Base-by-base conservation (phyloP, 352 stramenopile species). In the Pythium grandisporangium region DNA sequence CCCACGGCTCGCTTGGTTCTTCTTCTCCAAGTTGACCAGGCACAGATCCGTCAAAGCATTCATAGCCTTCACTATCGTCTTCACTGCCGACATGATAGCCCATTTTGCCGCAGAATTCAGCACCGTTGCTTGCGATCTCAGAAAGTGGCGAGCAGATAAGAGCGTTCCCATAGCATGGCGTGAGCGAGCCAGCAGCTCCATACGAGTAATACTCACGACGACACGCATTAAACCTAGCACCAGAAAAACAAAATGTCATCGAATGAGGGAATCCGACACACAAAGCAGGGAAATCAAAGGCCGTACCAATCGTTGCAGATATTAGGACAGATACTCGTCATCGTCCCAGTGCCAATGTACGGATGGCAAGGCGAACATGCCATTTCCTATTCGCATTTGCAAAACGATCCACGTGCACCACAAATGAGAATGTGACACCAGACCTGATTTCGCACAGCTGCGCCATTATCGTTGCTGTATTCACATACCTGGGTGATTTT, bases 11-110 rank as follows among this genome's bases (percentile, higher is more conserved):
- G 3, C 46, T 66, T 7, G 78, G 75, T 42, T 89, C 73, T 1
- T 60, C 36, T 24, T 66, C 53, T 10, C 73, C 74, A 6, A 80
- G 40, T 22, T 71, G 51, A 12, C 61, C 48, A 17, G 79, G 73
- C 26, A 92, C 71, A 3, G 76, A 90, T 30, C 79, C 76, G 35
- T 92, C 79, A 24, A 92, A 92, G 65, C 79, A 92, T 24, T 88
- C 75, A 29, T 70, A 53, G 6, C 77, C 79, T 42, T 92, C 79
- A 6, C 52, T 58, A 37, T 92, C 79, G 29, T 72, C 55, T 17
- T 74, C 53, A 17, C 49, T 66, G 29, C 73, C 79, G 26, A 87
- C 76, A 19, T 85, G 73, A 53, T 81, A 89, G 12, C 79, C 79
- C 79, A 92, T 92, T 39, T 79, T 64, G 14, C 57, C 44, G 51